Evolutionary conservation across 371 early-diverging fungal genomes (phyloP).

Genomic region (Mycotypha africana): DNA sequence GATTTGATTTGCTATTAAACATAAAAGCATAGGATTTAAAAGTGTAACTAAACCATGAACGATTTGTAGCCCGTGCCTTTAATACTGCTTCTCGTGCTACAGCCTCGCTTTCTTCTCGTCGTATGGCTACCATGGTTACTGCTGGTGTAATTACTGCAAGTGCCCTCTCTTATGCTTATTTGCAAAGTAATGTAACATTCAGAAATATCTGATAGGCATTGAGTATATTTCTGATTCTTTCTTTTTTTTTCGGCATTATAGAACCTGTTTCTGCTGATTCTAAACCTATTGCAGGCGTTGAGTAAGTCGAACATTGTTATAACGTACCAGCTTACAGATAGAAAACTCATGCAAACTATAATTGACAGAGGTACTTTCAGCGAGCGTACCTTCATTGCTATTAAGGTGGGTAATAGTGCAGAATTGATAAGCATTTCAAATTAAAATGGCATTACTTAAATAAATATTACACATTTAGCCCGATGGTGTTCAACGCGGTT

Average conservation of each 20-base stretch:
- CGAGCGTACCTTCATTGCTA: constrained; percentile 82
- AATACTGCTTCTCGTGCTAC: constrained; percentile 42
- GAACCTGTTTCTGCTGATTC: constrained; percentile 40
- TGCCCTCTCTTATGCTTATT: constrained; percentile 43
- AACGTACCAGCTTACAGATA: too few species aligned
- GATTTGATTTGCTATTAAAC: too few species aligned
- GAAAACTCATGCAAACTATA: too few species aligned
- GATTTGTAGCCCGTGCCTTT: constrained; percentile 43
- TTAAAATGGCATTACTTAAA: not conserved
- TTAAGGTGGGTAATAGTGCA: constrained; percentile 43
- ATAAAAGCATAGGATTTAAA: not conserved
- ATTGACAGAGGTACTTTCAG: constrained; percentile 44
- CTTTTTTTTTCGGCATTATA: not conserved
- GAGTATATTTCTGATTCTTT: constrained; percentile 2
- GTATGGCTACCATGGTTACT: constrained; percentile 31
- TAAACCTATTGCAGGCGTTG: constrained; percentile 61
- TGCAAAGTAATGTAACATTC: constrained; percentile 20
- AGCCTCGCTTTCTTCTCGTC: constrained; percentile 29
- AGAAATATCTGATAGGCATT: too few species aligned
- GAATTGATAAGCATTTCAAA: too few species aligned
- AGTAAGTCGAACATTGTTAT: constrained; percentile 21
- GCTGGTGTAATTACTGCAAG: constrained; percentile 48
- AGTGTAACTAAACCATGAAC: too few species aligned
- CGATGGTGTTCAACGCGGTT: constrained; percentile 76
- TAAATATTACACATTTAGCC: constrained; percentile 21